phyloP scores from a whole-genome alignment of 2,329 filamentous ascomycete genomes.

The Pseudonectria foliicola region DNA sequence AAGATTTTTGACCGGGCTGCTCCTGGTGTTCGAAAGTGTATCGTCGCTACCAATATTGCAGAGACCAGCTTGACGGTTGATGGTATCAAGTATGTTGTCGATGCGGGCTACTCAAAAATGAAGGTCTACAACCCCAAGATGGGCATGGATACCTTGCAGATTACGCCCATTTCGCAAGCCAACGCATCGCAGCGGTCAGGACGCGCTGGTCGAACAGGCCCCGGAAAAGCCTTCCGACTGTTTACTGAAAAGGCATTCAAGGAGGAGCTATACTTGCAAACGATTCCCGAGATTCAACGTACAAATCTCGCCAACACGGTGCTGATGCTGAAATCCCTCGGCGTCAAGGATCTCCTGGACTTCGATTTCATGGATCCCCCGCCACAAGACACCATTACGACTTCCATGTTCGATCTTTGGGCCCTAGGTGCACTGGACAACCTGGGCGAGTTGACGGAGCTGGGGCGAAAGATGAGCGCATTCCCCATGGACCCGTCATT shows the following conservation, averaged over 20 bases:
- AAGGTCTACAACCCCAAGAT: slow-evolving; percentile 99
- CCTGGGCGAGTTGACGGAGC: slow-evolving; percentile 78
- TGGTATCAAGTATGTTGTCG: slow-evolving; percentile 98
- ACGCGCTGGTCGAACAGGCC: slow-evolving; percentile 87
- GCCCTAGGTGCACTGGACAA: slow-evolving; percentile 90
- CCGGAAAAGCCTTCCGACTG: slow-evolving; percentile 88
- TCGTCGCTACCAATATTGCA: slow-evolving; percentile 97
- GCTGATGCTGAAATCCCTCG: slow-evolving; percentile 85
- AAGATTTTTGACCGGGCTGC: slow-evolving; percentile 94
- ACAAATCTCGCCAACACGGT: slow-evolving; percentile 96
- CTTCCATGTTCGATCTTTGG: slow-evolving; percentile 96
- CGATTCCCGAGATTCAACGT: slow-evolving; percentile 94
- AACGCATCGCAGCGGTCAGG: slow-evolving; percentile 92
- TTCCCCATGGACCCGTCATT: slow-evolving; percentile 98
- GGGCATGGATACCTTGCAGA: slow-evolving; percentile 98
- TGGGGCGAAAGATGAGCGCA: slow-evolving; percentile 89
- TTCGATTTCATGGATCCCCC: slow-evolving; percentile 99
- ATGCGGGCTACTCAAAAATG: slow-evolving; percentile 91
- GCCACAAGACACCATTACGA: slow-evolving; percentile 95
- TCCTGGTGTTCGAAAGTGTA: slow-evolving; percentile 89
- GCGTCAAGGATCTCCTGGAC: slow-evolving; percentile 87
- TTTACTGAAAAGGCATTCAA: slow-evolving; percentile 93
- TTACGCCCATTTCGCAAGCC: slow-evolving; percentile 94
- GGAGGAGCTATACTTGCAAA: slow-evolving; percentile 93
- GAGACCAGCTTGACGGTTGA: slow-evolving; percentile 97